Evolutionary conservation across 1,284 basidiomycete species (phyloP), one percentile per base, ranked within the genome.

Genomic region (Exobasidium cylindrosporum): DNA sequence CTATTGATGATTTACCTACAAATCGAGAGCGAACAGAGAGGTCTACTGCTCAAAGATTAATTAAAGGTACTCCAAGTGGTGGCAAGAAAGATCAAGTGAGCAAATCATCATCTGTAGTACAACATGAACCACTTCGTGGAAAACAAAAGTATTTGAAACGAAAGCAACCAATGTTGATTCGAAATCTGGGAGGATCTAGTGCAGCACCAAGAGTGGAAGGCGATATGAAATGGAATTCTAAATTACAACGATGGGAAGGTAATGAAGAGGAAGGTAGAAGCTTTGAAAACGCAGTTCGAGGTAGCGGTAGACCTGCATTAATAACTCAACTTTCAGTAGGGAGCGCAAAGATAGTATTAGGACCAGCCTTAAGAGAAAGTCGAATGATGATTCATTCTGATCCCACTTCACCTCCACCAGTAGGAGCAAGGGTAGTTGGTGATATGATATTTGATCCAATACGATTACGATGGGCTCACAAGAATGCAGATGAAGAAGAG

Each of bases 381-480:
- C 64, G 64, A 54, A n/a, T 32, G n/a, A 43, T 21, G 4, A 1
- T 31, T 14, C 13, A 17, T 11, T 30, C 17, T 21, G 35, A 28
- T 14, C 40, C 26, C 29, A 17, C 21, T 4, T 14, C 56, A 2
- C 2, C 26, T 54, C 35, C 29, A 10, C 13, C 64, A 7, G 69
- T 65, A 58, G 87, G 89, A 62, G 86, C 88, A 52, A 86, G 91
- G 58, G 87, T 93, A 73, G 93, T 97, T 13, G 94, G 94, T 57
- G 92, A 93, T 83, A 97, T 97, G 94, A 87, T 92, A 55, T 97
- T 97, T 74, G 94, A 97, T 82, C 92, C 95, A 1, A 79, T 87
- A 57, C 86, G 87, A 45, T 96, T 97, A 92, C 90, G 90, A 74
- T 97, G 94, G 94, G 86, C 94, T 73, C 65, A 67, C 35, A 67